phyloP scores from a whole-genome alignment of 2,329 filamentous ascomycete species.

The Diplodia intermedia region DNA sequence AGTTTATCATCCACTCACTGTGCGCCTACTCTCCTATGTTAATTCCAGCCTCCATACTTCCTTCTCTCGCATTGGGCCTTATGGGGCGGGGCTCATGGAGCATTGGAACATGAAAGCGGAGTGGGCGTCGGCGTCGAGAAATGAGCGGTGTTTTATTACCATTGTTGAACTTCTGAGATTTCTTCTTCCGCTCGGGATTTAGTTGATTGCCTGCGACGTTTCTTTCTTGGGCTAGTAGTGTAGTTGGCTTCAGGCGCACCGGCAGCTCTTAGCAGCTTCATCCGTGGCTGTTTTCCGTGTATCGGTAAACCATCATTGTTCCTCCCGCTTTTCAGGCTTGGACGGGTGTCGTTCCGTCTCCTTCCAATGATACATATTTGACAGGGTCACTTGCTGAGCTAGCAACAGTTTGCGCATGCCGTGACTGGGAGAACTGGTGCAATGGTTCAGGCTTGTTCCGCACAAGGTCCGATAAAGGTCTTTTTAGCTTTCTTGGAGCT shows the following conservation, averaged over 20 bases:
- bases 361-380: conserved; percentile 30
- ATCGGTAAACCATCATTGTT: conserved; percentile 19
- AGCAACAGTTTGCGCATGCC: not conserved
- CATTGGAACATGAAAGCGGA: conserved; percentile 30
- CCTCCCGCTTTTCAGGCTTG: conserved; percentile 10
- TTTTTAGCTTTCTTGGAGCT: not conserved
- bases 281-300: conserved; percentile 11
- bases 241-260: conserved; percentile 22
- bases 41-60: conserved; percentile 23
- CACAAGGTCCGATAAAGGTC: not conserved
- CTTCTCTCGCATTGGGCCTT: conserved; percentile 26
- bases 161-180: conserved; percentile 13
- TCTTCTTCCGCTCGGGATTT: conserved; percentile 1
- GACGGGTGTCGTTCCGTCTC: conserved; percentile 1
- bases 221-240: conserved; percentile 22
- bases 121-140: conserved; percentile 30
- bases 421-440: not conserved
- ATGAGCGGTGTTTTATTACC: conserved; percentile 18
- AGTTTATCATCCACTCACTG: conserved; percentile 20
- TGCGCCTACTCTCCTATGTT: conserved; percentile 29
- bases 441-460: conserved; percentile 44
- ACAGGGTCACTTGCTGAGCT: not conserved
- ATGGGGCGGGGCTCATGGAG: conserved; percentile 22
- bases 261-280: not conserved
- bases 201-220: conserved; percentile 10